Percentiles rank a stretch among this genome's conserved stretches.
These are phyloP conservation scores for Macrotyloma uniflorum DNA, from an alignment of 306 rosid species.

Conservation along the genomic window DNA sequence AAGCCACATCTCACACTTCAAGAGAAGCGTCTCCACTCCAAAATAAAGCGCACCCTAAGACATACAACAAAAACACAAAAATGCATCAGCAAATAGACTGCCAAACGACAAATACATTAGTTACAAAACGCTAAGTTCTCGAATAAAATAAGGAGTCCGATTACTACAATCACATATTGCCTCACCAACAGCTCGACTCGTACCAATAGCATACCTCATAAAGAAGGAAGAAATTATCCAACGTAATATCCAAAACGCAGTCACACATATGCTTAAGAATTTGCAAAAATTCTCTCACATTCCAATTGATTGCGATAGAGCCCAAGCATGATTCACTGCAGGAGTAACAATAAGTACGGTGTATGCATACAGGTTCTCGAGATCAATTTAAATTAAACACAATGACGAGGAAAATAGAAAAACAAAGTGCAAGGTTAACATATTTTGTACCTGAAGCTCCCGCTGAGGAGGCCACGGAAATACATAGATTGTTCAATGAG, in stretches of 20 bases:
- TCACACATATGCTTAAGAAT: slow-evolving; percentile 63
- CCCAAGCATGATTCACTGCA: slow-evolving; percentile 67
- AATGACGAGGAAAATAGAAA: not conserved
- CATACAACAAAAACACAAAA: slow-evolving; percentile 31
- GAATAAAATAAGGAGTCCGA: slow-evolving; percentile 18
- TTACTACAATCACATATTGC: not conserved
- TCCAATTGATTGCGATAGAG: slow-evolving; percentile 59
- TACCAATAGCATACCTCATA: slow-evolving; percentile 61
- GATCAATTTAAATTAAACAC: slow-evolving; percentile 33
- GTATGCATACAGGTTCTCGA: slow-evolving; percentile 22
- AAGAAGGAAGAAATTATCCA: slow-evolving; percentile 55
- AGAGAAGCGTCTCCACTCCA: slow-evolving; percentile 72
- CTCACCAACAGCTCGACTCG: slow-evolving; percentile 15
- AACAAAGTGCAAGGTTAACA: not conserved
- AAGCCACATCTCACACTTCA: slow-evolving; percentile 70
- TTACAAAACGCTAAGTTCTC: slow-evolving; percentile 3
- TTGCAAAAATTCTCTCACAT: slow-evolving; percentile 50
- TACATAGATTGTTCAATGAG: slow-evolving; percentile 63
- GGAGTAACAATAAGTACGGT: slow-evolving; percentile 10
- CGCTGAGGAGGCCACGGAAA: slow-evolving; percentile 66
- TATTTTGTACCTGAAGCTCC: slow-evolving; percentile 67
- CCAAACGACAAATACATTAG: not conserved
- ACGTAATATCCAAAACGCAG: slow-evolving; percentile 51
- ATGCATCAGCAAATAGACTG: not conserved
- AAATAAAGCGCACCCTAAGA: slow-evolving; percentile 82